Percentiles rank a stretch among this genome's conserved stretches.
Evolutionary conservation across 2,329 filamentous ascomycete genomes (phyloP).

Genomic region (Aspergillus tamarii): DNA sequence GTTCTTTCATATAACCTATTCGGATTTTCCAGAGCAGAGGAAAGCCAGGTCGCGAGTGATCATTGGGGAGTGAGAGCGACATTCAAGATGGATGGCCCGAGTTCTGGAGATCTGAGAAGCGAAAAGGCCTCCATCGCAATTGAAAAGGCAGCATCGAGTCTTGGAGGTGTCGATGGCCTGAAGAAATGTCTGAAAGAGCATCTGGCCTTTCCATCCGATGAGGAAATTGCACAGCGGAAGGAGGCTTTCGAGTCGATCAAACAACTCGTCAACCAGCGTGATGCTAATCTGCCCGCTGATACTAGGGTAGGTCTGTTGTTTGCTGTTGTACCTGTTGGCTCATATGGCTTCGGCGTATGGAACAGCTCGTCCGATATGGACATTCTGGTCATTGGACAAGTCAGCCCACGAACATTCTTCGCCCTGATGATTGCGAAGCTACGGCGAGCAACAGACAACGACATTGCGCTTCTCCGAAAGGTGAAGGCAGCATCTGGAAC

Average conservation of each 20-base stretch:
- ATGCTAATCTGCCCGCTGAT: constrained; percentile 2
- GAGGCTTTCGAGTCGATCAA: constrained; percentile 1
- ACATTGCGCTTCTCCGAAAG: constrained; percentile 9
- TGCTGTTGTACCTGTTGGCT: constrained; percentile 7
- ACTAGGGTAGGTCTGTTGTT: constrained; percentile 6
- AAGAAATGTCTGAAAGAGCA: not conserved
- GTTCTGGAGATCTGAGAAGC: not conserved
- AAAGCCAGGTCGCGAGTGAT: constrained; percentile 6
- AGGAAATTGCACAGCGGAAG: constrained; percentile 3
- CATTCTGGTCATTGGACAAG: constrained; percentile 8
- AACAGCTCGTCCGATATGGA: constrained; percentile 12
- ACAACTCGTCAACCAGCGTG: constrained; percentile 8
- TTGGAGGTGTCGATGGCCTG: not conserved
- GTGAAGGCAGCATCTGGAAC: constrained; percentile 13
- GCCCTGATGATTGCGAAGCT: constrained; percentile 10
- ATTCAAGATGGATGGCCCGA: not conserved
- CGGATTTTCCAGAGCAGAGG: not conserved
- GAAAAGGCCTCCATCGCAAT: not conserved
- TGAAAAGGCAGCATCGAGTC: not conserved
- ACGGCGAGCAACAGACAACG: not conserved
- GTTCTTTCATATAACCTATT: constrained; percentile 7
- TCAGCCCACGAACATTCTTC: constrained; percentile 15
- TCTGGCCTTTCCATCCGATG: not conserved
- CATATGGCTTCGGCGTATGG: constrained; percentile 11
- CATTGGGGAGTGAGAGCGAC: constrained; percentile 11